Base-by-base conservation (phyloP, 192 early-diverging fungal species). In the Entomortierella chlamydospora region DNA sequence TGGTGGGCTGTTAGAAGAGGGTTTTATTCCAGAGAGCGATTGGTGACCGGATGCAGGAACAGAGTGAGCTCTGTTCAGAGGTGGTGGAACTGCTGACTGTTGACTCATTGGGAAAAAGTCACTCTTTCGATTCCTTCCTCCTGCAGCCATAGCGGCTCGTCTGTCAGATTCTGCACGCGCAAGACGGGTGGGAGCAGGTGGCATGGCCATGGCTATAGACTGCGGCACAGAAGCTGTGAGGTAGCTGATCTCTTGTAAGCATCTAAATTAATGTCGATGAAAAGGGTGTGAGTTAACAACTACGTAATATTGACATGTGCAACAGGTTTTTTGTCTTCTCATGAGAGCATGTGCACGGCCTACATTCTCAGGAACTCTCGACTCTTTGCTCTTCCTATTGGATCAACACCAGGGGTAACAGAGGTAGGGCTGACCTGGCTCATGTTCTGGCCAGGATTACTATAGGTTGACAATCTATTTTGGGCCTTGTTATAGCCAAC, bases 331-430 rank as follows among this genome's bases (percentile, higher is more conserved):
- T 47, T 17, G 15, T 17, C 9, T 31, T 34, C 34, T 41, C 29
- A 57, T 28, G 53, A 23, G 53, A 55, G 26, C 25, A 29, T 22
- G 18, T 20, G 37, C 41, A 29, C 54, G 33, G 62, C 85, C 43
- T 85, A 95, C 91, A 87, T 85, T 87, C 93, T 91, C 61, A 95
- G 81, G 17, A 91, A 84, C 73, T 95, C 89, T 57, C 89, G 84
- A 61, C 90, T 92, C 52, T 90, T 93, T 68, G 59, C 88, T 63
- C 82, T 84, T 72, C 55, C 85, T 68, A 85, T 89, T 64, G 53
- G 88, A 77, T 86, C 88, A 15, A 71, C 49, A 17, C 66, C 55
- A 39, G 73, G 60, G 54, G 76, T 79, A 15, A 68, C 20, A 34
- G 76, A 64, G 8, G 76, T 79, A 2, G 76, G 76, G 58, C 76